Evolutionary conservation across 2,329 filamentous ascomycete species (phyloP).

Genomic region (Phaeosphaeria sp.): DNA sequence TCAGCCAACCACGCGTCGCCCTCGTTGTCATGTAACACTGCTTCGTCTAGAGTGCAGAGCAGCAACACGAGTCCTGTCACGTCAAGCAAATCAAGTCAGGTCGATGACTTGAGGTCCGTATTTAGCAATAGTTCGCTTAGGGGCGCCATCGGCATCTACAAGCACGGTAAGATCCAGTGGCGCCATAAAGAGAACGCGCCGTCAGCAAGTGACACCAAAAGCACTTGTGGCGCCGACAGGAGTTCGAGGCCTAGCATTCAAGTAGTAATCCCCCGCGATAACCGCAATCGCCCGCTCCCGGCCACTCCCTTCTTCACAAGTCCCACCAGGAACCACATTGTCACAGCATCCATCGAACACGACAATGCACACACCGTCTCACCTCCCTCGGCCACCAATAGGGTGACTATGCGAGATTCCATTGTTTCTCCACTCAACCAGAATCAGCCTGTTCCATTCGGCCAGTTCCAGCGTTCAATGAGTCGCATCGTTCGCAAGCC

Average conservation of each 20-base stretch:
- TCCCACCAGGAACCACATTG: constrained; percentile 25
- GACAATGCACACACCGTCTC: constrained; percentile 36
- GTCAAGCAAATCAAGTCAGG: constrained; percentile 16
- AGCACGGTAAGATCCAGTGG: constrained; percentile 54
- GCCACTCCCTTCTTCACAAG: constrained; percentile 35
- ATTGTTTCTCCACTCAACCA: constrained; percentile 40
- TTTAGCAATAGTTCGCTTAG: constrained; percentile 28
- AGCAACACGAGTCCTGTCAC: constrained; percentile 21
- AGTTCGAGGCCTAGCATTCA: constrained; percentile 42
- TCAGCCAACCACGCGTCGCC: constrained; percentile 21
- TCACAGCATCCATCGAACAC: constrained; percentile 26
- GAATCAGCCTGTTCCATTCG: constrained; percentile 19
- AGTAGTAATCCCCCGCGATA: constrained; percentile 45
- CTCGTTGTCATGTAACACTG: constrained; percentile 18
- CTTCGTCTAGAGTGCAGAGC: constrained; percentile 27
- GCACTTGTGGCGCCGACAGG: constrained; percentile 18
- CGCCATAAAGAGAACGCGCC: constrained; percentile 24
- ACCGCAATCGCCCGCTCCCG: constrained; percentile 39
- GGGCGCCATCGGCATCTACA: constrained; percentile 53
- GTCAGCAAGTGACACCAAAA: constrained; percentile 10
- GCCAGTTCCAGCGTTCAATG: constrained; percentile 22
- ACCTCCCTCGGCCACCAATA: constrained; percentile 37
- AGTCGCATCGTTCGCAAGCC: constrained; percentile 8
- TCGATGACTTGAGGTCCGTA: constrained; percentile 32
- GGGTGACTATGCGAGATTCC: constrained; percentile 31